Conservation (phyloP, 805 yeast species). For the Helenozyma baotianmanensis region DNA sequence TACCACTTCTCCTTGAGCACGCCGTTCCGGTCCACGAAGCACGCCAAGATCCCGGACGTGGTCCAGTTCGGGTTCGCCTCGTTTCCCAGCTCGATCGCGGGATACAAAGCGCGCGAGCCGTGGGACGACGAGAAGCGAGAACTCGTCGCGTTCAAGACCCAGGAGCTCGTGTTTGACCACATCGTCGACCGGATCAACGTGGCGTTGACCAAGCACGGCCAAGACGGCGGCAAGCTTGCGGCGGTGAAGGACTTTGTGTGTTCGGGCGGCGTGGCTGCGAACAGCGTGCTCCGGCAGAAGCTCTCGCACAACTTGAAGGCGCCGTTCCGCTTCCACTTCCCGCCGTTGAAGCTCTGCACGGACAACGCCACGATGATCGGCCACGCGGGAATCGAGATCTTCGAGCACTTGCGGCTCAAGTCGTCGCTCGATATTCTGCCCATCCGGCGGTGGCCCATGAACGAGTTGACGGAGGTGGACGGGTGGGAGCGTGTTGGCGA, state of each 20-base stretch:
- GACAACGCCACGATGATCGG: conserved; percentile 98
- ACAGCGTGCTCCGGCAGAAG: conserved; percentile 48
- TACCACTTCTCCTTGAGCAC: conserved; percentile 23
- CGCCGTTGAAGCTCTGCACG: conserved; percentile 71
- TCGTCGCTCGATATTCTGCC: conserved; percentile 60
- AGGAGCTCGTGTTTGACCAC: conserved; percentile 68
- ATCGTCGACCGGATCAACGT: conserved; percentile 58
- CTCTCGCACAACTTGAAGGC: conserved; percentile 35
- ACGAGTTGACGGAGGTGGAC: conserved; percentile 43
- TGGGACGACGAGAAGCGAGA: conserved; percentile 40
- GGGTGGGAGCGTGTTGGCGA: conserved; percentile 41
- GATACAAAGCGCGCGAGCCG: conserved; percentile 14
- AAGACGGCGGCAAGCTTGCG: conserved; percentile 22
- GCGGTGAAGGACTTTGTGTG: conserved; percentile 59
- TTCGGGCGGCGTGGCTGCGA: conserved; percentile 95
- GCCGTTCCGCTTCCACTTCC: conserved; percentile 50
- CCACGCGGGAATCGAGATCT: conserved; percentile 90
- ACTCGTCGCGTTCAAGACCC: conserved; percentile 54
- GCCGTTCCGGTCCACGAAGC: conserved; percentile 32
- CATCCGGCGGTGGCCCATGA: conserved; percentile 77
- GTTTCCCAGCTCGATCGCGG: conserved; percentile 54
- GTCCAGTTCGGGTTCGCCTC: conserved; percentile 71
- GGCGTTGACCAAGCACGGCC: conserved; percentile 38
- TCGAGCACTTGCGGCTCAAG: conserved; percentile 46
- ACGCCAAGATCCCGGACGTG: conserved; percentile 22